Evolutionary conservation across 192 early-diverging fungal species (phyloP), one percentile per base, ranked within the genome.

Genomic region (Coemansia sp.): DNA sequence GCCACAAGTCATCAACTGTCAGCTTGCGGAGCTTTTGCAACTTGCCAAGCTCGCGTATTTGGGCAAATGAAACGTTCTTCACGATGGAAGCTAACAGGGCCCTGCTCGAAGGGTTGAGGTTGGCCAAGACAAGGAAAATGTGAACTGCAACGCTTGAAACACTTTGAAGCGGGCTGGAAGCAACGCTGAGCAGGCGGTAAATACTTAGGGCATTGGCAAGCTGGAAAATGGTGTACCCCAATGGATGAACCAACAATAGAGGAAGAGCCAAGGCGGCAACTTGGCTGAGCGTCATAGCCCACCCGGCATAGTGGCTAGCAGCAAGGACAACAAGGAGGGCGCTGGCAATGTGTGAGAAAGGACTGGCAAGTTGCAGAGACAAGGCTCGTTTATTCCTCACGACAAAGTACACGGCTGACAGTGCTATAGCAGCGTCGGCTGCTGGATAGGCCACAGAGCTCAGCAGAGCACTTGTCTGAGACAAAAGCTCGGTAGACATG

Each of bases 11-110:
- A 2, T 62, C 62, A 3, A 76, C 11, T 0, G 41, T 44, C 18
- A 76, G 18, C 8, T 58, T 41, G 60, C 73, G 67, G 2, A 58
- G 1, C 37, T 24, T 56, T 34, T 46, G 38, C 14, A 76, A n/a
- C 0, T 18, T 33, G 7, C 63, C 58, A 40, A 76, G 73, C 48
- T 60, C 39, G 1, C 54, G 56, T 26, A 44, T 64, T 15, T 67
- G 58, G 6, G 18, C 40, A 38, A 43, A 65, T 3, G 64, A 21
- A 3, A 65, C 3, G 17, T 56, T 55, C 8, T 29, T 11, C 24
- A 14, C 32, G 8, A 65, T 27, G 6, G 42, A 36, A 11, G 19
- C 32, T 27, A 71, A 5, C 8, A 38, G 27, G 19, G 18, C 32
- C 27, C 52, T 50, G 53, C 52, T 61, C 21, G 52, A 53, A 0